Evolutionary conservation across 768 basidiomycete species (phyloP), one percentile per base, ranked within the genome.

Genomic region (Trametes coccinea): DNA sequence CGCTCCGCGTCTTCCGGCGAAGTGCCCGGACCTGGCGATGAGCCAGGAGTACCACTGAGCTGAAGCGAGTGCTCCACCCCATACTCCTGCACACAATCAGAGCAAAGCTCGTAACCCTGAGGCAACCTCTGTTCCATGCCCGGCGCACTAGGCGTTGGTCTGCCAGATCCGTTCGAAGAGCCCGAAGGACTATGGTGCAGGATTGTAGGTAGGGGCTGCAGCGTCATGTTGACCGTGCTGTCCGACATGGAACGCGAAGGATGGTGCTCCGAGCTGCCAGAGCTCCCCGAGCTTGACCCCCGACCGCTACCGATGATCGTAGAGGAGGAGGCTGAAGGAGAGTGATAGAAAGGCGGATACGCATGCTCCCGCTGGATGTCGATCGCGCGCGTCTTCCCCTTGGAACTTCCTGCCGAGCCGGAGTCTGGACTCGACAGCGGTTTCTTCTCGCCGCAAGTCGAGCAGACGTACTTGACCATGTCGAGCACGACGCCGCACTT

Each of bases 391-490:
- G 77, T 80, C 73, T 85, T 89, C 34, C 83, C 84, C 63, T 86
- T 84, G 46, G 72, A 53, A 70, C 27, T 55, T 65, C 61, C 51
- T 62, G 56, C 60, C 62, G 52, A 61, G 45, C 68, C 72, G 4
- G 72, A 54, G 16, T 34, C 56, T 13, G 33, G 30, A 11, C 61
- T 60, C 4, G 61, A 61, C 6, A 46, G 51, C 8, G 89, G 83
- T 49, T 80, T 74, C 71, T 87, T 92, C 74, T 92, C 90, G 8
- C 93, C 93, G 67, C 95, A 96, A 27, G 87, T 89, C 4, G 88
- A 82, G 69, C 95, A 98, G 13, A 95, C 88, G 72, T 98, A 97
- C 48, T 92, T 87, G 71, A 96, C 85, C n/a, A 84, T 82, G 53
- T 93, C 89, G 17, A 98, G 77, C 5, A 86, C 69, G 0, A 80